Conservation (phyloP, 2,329 filamentous ascomycete species). For the Scedosporium minutisporum region DNA sequence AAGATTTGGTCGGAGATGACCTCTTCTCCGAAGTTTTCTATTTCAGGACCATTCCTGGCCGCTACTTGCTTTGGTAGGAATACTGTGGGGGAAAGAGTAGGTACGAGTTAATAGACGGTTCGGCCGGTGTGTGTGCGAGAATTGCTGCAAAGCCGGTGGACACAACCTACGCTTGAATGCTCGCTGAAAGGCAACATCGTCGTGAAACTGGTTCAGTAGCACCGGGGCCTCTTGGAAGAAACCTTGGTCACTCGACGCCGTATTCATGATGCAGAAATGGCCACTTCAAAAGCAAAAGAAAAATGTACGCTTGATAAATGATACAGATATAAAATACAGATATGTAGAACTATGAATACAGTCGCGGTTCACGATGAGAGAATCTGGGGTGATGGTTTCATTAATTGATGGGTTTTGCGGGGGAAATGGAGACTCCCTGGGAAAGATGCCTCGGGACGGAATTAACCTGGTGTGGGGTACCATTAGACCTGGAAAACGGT, state of each 20-base stretch:
- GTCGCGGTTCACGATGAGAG: not conserved
- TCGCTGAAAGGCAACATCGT: constrained; percentile 43
- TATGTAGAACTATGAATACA: no score
- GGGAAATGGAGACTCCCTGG: not conserved
- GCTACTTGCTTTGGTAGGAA: constrained; percentile 7
- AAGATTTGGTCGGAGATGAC: constrained; percentile 30
- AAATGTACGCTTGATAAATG: not conserved
- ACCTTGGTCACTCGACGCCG: constrained; percentile 12
- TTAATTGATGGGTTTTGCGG: not conserved
- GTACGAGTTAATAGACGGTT: no score
- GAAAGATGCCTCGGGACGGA: not conserved
- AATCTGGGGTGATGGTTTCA: not conserved
- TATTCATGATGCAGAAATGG: not conserved
- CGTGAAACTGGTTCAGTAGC: constrained; percentile 41
- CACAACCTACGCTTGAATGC: constrained; percentile 36
- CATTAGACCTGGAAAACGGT: not conserved
- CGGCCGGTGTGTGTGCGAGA: not conserved
- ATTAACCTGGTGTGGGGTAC: not conserved
- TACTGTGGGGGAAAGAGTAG: not conserved
- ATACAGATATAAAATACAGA: no score
- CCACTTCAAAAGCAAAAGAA: constrained; percentile 1
- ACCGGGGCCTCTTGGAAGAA: constrained; percentile 13
- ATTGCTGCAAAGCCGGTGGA: not conserved
- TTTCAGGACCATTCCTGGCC: constrained; percentile 5
- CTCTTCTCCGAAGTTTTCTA: constrained; percentile 10